Evolutionary conservation across 257 asterid genomes (phyloP), one percentile per base, ranked within the genome.

Genomic region (Solanum chiquidenum): DNA sequence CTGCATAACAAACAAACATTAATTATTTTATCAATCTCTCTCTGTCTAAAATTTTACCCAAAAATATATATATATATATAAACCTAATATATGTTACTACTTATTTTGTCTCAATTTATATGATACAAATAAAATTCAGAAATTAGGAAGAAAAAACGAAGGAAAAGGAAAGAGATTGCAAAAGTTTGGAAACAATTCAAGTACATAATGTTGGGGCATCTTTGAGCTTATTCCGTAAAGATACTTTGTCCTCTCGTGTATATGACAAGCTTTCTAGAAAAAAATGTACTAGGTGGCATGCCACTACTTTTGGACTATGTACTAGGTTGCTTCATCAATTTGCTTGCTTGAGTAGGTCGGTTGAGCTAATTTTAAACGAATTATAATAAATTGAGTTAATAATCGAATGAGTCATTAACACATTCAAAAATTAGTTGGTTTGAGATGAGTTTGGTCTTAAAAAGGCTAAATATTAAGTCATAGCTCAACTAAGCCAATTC

Each of bases 1-100:
- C 99, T 96, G 92, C 91, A 88, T 74, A 66, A 66, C 25, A 10
- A 16, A 55, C 11, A 20, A 55, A 55, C 66, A 20, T 21, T 3
- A 20, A 55, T 20, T 7, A 55, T 55, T 55, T 55, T 18, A 7
- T 55, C 64, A 55, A 20, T 55, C 11, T 55, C 64, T 20, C 64
- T 20, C 12, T 20, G 7, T 7, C 12, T 20, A 18, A 20, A 20
- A 18, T 18, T 55, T 55, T 55, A 55, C 64, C 64, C 11, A 52
- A 52, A 52, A 18, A 55, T 55, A 18, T 18, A 18, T 42, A 3
- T 52, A 16, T 16, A 52, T 52, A 18, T 18, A 16, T 16, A 16
- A 52, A 20, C 66, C n/a, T 3, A 55, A 55, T 55, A 7, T 55
- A 20, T 55, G 25, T 55, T 55, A 6, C 1, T 55, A 55, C 66